These are phyloP conservation scores for Spathaspora girioi DNA, from an alignment of 805 yeast species.

Conservation along the genomic window DNA sequence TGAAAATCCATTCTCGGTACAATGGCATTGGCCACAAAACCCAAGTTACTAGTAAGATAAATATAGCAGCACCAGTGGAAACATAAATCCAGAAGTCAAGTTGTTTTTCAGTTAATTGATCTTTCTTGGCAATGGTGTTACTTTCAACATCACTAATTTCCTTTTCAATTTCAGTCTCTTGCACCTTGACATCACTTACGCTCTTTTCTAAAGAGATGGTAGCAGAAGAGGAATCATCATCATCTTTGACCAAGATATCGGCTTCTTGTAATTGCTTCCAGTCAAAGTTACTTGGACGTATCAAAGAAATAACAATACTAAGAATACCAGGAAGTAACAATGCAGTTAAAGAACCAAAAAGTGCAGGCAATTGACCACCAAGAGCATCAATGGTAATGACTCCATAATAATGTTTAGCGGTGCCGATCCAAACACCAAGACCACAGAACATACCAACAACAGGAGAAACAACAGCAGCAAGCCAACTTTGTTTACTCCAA, in stretches of 20 bases:
- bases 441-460: slow-evolving; percentile 24
- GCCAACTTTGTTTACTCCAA: slow-evolving; percentile 25
- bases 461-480: slow-evolving; percentile 28
- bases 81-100: slow-evolving; percentile 16
- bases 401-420: slow-evolving; percentile 24
- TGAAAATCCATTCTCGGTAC: slow-evolving; percentile 38
- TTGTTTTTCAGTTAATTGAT: slow-evolving; percentile 3
- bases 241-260: slow-evolving; percentile 12
- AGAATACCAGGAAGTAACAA: slow-evolving; percentile 25
- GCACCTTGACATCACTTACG: slow-evolving; percentile 1
- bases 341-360: slow-evolving; percentile 29
- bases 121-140: not conserved
- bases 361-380: slow-evolving; percentile 29
- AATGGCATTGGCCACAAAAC: slow-evolving; percentile 41
- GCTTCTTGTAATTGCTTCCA: slow-evolving; percentile 21
- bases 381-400: slow-evolving; percentile 19
- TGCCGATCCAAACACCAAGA: slow-evolving; percentile 25
- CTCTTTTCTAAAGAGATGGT: not conserved
- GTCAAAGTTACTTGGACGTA: slow-evolving; percentile 23
- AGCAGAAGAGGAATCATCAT: slow-evolving; percentile 4
- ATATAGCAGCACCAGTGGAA: slow-evolving; percentile 21
- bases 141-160: slow-evolving; percentile 3
- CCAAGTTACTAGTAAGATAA: slow-evolving; percentile 27
- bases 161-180: not conserved
- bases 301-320: slow-evolving; percentile 20